Evolutionary conservation across 352 stramenopile genomes (phyloP).

Genomic region (Paralagenidium karlingii): DNA sequence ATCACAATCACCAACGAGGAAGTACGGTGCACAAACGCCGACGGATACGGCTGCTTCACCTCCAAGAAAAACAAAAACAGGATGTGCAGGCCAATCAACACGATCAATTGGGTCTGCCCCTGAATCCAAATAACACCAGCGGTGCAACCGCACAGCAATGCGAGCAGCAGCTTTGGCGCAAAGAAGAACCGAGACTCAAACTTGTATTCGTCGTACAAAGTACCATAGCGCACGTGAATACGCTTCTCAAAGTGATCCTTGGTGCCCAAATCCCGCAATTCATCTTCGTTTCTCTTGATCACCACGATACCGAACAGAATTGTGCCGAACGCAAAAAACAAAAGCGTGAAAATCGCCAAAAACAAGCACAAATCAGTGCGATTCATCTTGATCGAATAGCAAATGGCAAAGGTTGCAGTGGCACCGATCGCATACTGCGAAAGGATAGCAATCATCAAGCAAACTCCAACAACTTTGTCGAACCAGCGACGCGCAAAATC

Average conservation of each 20-base stretch:
- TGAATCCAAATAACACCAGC: slow-evolving; percentile 69
- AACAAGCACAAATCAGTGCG: slow-evolving; percentile 53
- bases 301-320: slow-evolving; percentile 68
- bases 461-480: slow-evolving; percentile 61
- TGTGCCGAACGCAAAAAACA: slow-evolving; percentile 63
- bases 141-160: slow-evolving; percentile 61
- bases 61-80: slow-evolving; percentile 73
- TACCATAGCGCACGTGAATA: slow-evolving; percentile 63
- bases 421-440: slow-evolving; percentile 75
- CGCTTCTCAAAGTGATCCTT: slow-evolving; percentile 80
- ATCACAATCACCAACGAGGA: slow-evolving; percentile 84
- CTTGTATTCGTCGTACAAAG: slow-evolving; percentile 81
- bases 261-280: slow-evolving; percentile 65
- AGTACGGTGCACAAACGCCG: slow-evolving; percentile 72
- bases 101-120: slow-evolving; percentile 60
- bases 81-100: slow-evolving; percentile 65
- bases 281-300: slow-evolving; percentile 62
- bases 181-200: slow-evolving; percentile 83
- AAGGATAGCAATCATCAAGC: slow-evolving; percentile 78
- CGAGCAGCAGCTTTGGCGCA: slow-evolving; percentile 65
- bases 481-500: slow-evolving; percentile 57
- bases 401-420: slow-evolving; percentile 79
- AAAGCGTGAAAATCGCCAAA: slow-evolving; percentile 44
- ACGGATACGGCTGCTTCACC: slow-evolving; percentile 72
- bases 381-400: slow-evolving; percentile 50